Percentiles rank a stretch among this genome's conserved stretches.
Conservation (phyloP, 2,329 filamentous ascomycete species). For the Ophidiomyces ophidiicola region DNA sequence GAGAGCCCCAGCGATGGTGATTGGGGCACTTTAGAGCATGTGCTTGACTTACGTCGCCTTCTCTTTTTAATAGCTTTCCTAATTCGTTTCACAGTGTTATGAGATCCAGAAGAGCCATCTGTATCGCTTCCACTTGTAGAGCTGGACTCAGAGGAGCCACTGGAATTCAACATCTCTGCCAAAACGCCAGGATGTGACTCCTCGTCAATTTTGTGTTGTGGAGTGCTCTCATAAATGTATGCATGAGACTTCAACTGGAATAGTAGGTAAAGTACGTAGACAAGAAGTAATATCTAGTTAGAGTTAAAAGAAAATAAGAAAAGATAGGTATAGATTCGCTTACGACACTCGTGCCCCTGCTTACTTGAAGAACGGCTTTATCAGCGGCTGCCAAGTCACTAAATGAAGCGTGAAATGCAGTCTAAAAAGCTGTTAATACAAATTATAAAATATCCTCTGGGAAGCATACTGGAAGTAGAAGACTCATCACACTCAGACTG, state of each 20-base stretch:
- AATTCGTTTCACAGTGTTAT: slow-evolving; percentile 57
- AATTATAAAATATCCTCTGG: neutral
- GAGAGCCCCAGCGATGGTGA: slow-evolving; percentile 13
- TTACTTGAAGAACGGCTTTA: slow-evolving; percentile 63
- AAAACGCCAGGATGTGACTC: slow-evolving; percentile 77
- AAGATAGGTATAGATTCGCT: slow-evolving; percentile 28
- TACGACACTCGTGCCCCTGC: slow-evolving; percentile 77
- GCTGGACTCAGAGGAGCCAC: slow-evolving; percentile 41
- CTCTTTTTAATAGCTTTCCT: slow-evolving; percentile 61
- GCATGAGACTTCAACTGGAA: slow-evolving; percentile 86
- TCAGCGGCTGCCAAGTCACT: slow-evolving; percentile 51
- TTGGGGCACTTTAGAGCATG: slow-evolving; percentile 52
- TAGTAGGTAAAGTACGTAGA: slow-evolving; percentile 72
- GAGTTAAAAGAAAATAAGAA: neutral
- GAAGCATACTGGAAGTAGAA: slow-evolving; percentile 59
- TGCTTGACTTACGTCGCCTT: slow-evolving; percentile 64
- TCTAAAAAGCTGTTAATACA: slow-evolving; percentile 36
- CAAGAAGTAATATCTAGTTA: slow-evolving; percentile 56
- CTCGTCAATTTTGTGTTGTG: slow-evolving; percentile 84
- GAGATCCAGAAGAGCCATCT: slow-evolving; percentile 53
- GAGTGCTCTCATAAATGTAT: slow-evolving; percentile 74
- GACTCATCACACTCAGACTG: slow-evolving; percentile 64
- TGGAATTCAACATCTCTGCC: slow-evolving; percentile 67
- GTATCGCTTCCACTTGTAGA: slow-evolving; percentile 50
- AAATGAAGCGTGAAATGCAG: slow-evolving; percentile 86